Percentiles rank a stretch among this genome's conserved stretches.
Conservation (phyloP, 2,329 filamentous ascomycete species). For the Phialemoniopsis sp. region DNA sequence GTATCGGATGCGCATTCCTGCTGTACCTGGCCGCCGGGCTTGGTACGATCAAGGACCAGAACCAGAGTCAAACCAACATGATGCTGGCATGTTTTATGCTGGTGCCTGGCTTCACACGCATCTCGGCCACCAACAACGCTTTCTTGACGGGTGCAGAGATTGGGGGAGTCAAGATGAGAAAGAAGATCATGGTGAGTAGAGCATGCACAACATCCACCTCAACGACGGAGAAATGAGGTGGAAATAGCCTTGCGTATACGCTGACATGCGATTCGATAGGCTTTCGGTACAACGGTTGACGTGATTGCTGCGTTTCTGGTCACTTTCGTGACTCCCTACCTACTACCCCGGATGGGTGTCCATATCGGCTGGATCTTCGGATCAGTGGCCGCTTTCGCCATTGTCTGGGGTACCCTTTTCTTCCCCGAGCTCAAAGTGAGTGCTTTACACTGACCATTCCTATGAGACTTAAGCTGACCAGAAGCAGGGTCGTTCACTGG, state of each 20-base stretch:
- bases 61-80: conserved; percentile 1
- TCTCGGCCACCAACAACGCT: conserved; percentile 3
- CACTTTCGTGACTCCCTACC: conserved; percentile 7
- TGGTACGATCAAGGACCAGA: conserved; percentile 1
- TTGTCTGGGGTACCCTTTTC: conserved; percentile 6
- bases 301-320: conserved; percentile 6
- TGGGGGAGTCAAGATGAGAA: conserved; percentile 6
- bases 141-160: conserved; percentile 5
- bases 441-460: no score
- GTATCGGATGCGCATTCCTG: conserved; percentile 1
- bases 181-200: conserved; percentile 5
- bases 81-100: conserved; percentile 4
- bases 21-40: conserved; percentile 4
- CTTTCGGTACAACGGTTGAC: conserved; percentile 4
- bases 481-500: conserved; percentile 4
- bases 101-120: conserved; percentile 1
- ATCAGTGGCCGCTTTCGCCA: background rate
- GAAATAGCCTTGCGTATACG: background rate
- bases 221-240: background rate
- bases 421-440: conserved; percentile 8
- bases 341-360: conserved; percentile 2
- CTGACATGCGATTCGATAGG: no score
- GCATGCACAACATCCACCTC: background rate
- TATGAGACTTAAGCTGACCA: no score
- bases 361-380: conserved; percentile 6